phyloP scores from a whole-genome alignment of 1,139 yeast genomes.

The Candida tropicalis region DNA sequence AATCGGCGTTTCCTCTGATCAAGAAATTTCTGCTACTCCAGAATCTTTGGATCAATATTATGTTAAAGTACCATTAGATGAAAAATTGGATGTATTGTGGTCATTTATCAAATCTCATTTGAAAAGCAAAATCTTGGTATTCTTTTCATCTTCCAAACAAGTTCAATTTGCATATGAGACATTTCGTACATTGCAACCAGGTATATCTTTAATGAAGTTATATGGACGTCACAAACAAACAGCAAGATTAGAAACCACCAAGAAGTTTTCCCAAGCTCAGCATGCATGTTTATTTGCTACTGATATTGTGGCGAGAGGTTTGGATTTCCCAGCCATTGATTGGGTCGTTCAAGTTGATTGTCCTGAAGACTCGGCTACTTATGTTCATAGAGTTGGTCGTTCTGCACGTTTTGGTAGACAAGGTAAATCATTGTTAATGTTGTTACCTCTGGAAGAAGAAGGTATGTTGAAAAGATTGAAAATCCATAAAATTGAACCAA shows the following conservation, averaged over 20 bases:
- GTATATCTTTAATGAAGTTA: conserved; percentile 86
- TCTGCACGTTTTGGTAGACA: conserved; percentile 90
- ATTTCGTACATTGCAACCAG: conserved; percentile 91
- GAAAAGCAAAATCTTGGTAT: conserved; percentile 82
- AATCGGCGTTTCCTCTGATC: conserved; percentile 61
- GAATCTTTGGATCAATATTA: conserved; percentile 83
- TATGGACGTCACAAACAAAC: conserved; percentile 97
- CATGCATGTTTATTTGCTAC: conserved; percentile 92
- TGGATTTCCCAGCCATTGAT: conserved; percentile 95
- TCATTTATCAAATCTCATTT: conserved; percentile 89
- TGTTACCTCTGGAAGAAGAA: conserved; percentile 82
- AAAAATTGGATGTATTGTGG: conserved; percentile 84
- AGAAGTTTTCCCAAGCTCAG: conserved; percentile 82
- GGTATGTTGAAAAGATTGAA: conserved; percentile 70
- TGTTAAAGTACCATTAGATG: conserved; percentile 68
- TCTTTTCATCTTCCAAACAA: conserved; percentile 90
- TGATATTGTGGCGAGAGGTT: conserved; percentile 95
- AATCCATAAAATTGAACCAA: conserved; percentile 66
- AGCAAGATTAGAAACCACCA: conserved; percentile 86
- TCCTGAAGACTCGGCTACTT: conserved; percentile 94
- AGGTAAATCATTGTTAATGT: conserved; percentile 83
- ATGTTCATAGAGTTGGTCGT: conserved; percentile 95
- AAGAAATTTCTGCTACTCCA: conserved; percentile 68
- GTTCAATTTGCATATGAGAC: conserved; percentile 93
- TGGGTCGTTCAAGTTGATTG: conserved; percentile 98